Base-by-base conservation (phyloP, 257 asterid species). In the Mitragyna speciosa region DNA sequence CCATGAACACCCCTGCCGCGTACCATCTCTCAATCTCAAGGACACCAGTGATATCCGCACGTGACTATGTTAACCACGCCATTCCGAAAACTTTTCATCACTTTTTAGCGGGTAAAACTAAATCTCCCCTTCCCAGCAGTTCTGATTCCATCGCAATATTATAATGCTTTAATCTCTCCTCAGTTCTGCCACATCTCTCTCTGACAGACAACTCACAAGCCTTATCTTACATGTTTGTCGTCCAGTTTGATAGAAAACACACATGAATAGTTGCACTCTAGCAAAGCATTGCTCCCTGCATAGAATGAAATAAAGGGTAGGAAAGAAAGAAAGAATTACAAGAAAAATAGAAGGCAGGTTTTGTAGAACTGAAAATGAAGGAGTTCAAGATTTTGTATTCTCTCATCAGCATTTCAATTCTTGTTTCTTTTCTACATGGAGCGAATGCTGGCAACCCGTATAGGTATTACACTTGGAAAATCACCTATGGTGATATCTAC, bases 391-490 rank as follows among this genome's bases (percentile, higher is more conserved):
- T 15, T 78, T 74, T 87, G 87, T 78, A 26, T 64, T 78, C 83
- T 83, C 75, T 82, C 87, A 65, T 85, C 41, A 51, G 74, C 51
- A 74, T 75, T 76, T 61, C 66, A 41, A 22, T 79, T 36, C 81
- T 93, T 70, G 83, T 84, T 7, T 71, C 88, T 75, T 74, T 75
- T 19, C 39, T 83, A 15, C 56, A 69, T 39, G 76, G 81, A 61
- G 97, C 80, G 2, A 87, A 87, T 77, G 98, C 85, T 66, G 98
- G 86, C 81, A 90, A 93, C 87, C 99, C 99, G 43, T 95, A 93
- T 19, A 81, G 98, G 56, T 90, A 78, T 36, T 93, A 90, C 93
- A 86, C 94, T 80, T 95, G 99, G 98, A 93, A 78, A 85, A 79
- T 93, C 89, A 89, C 97, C 58, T 90, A 90, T 45, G 98, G 98